Evolutionary conservation across 2,329 filamentous ascomycete species (phyloP).

Genomic region (Pyrenophora graminea): DNA sequence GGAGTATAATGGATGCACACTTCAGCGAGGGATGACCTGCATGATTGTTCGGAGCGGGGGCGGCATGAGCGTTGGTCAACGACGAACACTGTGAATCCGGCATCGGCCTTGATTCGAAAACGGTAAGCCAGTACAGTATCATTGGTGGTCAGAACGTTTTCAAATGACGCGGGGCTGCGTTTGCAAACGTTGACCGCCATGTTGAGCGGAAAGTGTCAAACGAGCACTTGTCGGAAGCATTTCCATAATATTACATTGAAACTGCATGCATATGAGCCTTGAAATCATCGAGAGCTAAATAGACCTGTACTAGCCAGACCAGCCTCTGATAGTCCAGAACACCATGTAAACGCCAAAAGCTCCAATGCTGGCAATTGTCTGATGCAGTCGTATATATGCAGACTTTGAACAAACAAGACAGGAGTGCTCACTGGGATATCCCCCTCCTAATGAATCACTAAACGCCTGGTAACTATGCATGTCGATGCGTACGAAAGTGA

Average conservation of each 20-base stretch:
- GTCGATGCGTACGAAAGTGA: constrained; percentile 1
- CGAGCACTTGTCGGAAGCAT: constrained; percentile 1
- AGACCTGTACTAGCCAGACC: constrained; percentile 1
- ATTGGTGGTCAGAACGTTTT: background rate
- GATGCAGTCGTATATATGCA: constrained; percentile 33
- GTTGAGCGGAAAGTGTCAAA: background rate
- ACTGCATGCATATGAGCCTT: constrained; percentile 1
- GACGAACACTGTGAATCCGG: background rate
- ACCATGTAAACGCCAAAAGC: constrained; percentile 25
- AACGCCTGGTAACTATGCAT: constrained; percentile 24
- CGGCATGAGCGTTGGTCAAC: constrained; percentile 3
- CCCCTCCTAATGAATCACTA: constrained; percentile 16
- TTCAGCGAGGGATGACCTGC: constrained; percentile 4
- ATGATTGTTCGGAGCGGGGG: background rate
- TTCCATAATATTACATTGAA: constrained; percentile 5
- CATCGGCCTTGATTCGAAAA: background rate
- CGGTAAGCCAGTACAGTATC: background rate
- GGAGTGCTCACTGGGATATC: constrained; percentile 26
- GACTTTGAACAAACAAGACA: constrained; percentile 21
- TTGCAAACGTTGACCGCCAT: constrained; percentile 2
- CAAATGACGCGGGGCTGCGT: background rate
- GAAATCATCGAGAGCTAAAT: constrained; percentile 1
- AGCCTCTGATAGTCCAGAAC: constrained; percentile 2
- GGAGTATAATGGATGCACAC: background rate
- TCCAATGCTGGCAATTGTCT: constrained; percentile 23